These are phyloP conservation scores for Solanum corneliomulleri DNA, from an alignment of 257 asterid species.

Conservation along the genomic window DNA sequence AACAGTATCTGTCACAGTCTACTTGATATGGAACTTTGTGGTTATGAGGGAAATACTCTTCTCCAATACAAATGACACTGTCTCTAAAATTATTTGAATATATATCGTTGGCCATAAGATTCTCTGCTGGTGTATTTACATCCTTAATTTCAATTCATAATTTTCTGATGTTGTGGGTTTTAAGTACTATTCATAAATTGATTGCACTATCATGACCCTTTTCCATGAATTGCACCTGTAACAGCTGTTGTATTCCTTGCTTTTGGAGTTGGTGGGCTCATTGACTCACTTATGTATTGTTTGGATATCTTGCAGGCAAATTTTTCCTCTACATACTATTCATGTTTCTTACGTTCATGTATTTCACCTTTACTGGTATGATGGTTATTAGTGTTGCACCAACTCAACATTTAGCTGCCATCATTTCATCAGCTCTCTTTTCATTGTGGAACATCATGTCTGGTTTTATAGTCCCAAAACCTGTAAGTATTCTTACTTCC, in stretches of 20 bases:
- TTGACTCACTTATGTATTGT: not conserved
- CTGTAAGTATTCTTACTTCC: constrained; percentile 24
- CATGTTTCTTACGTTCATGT: constrained; percentile 42
- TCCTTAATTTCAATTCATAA: not conserved
- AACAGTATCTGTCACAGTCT: not conserved
- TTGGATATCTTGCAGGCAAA: constrained; percentile 17
- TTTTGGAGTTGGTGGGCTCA: not conserved
- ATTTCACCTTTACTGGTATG: constrained; percentile 58
- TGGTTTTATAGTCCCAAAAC: constrained; percentile 51
- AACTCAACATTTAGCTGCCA: constrained; percentile 36
- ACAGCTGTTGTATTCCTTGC: not conserved
- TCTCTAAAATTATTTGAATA: not conserved
- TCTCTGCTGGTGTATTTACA: not conserved
- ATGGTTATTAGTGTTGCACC: constrained; percentile 60
- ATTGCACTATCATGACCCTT: not conserved
- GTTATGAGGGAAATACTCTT: not conserved
- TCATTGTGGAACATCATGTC: constrained; percentile 51
- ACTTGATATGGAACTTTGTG: not conserved
- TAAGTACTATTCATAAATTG: not conserved
- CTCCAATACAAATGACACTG: not conserved
- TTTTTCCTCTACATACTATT: constrained; percentile 30
- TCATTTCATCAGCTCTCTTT: constrained; percentile 38
- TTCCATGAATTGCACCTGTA: not conserved
- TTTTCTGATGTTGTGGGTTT: not conserved
- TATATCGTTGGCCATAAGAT: not conserved